These are phyloP conservation scores for Cicer chorassanicum DNA, from an alignment of 306 rosid species.

Conservation along the genomic window DNA sequence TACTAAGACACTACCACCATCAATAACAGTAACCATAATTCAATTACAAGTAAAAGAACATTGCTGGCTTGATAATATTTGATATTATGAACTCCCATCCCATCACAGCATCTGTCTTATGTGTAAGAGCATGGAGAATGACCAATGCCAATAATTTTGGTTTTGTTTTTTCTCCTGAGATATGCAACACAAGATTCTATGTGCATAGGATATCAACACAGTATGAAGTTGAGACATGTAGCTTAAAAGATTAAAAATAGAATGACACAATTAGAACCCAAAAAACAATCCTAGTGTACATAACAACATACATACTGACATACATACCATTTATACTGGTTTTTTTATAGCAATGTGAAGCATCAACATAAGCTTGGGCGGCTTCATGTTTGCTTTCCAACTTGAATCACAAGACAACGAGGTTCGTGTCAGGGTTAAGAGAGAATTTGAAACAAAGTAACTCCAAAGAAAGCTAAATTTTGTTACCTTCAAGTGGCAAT, in stretches of 20 bases:
- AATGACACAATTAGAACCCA: neutral
- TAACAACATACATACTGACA: neutral
- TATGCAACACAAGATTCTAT: neutral
- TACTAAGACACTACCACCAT: neutral
- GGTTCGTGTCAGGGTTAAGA: constrained; percentile 14
- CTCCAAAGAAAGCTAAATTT: neutral
- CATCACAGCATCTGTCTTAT: neutral
- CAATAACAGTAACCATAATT: constrained; percentile 7
- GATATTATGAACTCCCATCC: neutral
- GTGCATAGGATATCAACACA: neutral
- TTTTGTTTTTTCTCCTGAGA: neutral
- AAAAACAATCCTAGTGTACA: neutral
- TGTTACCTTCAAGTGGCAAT: constrained; percentile 83
- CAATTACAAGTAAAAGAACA: neutral
- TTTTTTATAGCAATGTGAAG: constrained; percentile 93
- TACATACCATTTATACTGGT: constrained; percentile 62
- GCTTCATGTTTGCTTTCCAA: constrained; percentile 94
- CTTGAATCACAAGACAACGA: constrained; percentile 50
- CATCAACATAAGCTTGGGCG: constrained; percentile 88
- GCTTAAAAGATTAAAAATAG: neutral
- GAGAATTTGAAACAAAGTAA: neutral
- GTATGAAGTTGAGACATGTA: neutral
- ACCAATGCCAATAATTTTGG: constrained; percentile 1
- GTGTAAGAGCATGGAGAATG: neutral
- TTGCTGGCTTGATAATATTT: neutral